Conservation (phyloP, 129 eudicot genomes). For the Flaveria brownii region DNA sequence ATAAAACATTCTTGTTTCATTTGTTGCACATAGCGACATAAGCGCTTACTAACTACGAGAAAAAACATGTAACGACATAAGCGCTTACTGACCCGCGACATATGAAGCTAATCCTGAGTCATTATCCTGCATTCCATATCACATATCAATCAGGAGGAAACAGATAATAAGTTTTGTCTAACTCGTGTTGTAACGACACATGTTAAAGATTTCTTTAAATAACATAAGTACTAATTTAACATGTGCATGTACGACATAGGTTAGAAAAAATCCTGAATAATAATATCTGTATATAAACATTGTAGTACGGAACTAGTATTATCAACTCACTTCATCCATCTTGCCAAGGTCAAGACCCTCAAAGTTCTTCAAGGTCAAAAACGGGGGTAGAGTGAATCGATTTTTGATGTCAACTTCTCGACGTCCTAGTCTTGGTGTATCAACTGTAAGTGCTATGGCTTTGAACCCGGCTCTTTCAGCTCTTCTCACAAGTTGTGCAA, state of each 20-base stretch:
- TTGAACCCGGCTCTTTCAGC: constrained; percentile 87
- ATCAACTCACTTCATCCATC: constrained; percentile 72
- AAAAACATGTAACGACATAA: too few relatives aligned
- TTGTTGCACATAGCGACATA: too few relatives aligned
- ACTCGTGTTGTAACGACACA: too few relatives aligned
- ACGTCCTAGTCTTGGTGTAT: constrained; percentile 83
- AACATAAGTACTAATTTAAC: too few relatives aligned
- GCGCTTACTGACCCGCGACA: constrained; percentile 61
- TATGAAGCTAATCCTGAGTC: constrained; percentile 90
- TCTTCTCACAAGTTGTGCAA: constrained; percentile 76
- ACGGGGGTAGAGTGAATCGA: constrained; percentile 74
- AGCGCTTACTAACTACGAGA: too few relatives aligned
- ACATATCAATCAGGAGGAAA: not conserved
- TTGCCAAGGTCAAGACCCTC: constrained; percentile 72
- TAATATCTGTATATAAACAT: too few relatives aligned
- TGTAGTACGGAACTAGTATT: too few relatives aligned
- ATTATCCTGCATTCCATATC: constrained; percentile 45
- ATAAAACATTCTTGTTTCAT: too few relatives aligned
- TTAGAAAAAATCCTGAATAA: too few relatives aligned
- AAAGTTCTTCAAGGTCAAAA: constrained; percentile 37
- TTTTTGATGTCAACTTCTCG: constrained; percentile 89
- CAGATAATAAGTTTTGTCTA: too few relatives aligned
- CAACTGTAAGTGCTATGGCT: constrained; percentile 87
- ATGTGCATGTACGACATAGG: too few relatives aligned
- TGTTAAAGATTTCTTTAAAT: too few relatives aligned